Percentiles rank a stretch among this genome's conserved stretches.
Conservation (phyloP, 2,329 filamentous ascomycete genomes). For the Cadophora gregata region DNA sequence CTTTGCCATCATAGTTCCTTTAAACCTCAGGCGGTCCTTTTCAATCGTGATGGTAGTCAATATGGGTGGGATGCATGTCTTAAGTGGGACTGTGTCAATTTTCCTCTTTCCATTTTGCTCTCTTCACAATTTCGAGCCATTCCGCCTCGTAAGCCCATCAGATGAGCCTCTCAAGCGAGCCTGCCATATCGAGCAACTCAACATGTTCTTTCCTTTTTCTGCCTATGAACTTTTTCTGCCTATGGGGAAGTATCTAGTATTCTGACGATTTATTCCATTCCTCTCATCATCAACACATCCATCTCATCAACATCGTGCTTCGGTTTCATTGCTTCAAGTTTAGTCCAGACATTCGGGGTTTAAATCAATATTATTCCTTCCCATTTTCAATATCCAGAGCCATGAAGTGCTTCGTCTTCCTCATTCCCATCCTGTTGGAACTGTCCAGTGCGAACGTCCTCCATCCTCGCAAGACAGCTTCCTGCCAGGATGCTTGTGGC, state of each 20-base stretch:
- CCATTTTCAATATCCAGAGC: neutral
- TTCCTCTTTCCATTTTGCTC: neutral
- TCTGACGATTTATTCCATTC: neutral
- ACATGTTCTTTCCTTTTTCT: neutral
- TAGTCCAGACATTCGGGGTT: no score
- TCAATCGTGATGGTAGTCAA: no score
- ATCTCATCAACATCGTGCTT: neutral
- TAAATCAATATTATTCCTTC: no score
- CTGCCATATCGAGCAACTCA: neutral
- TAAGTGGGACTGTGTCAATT: no score
- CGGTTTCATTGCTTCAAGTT: neutral
- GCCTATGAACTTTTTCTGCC: no score
- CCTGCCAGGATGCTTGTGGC: slow-evolving; percentile 14
- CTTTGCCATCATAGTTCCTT: neutral
- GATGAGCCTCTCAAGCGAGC: neutral
- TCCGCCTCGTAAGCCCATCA: neutral
- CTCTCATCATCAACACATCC: neutral
- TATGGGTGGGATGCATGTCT: no score
- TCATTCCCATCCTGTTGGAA: neutral
- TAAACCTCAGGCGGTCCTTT: no score
- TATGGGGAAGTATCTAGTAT: neutral
- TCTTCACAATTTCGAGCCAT: neutral
- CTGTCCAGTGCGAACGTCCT: neutral
- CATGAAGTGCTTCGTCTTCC: slow-evolving; percentile 2
- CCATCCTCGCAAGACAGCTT: slow-evolving; percentile 3